phyloP scores from a whole-genome alignment of 2,329 filamentous ascomycete species.

The Beauveria sp. region DNA sequence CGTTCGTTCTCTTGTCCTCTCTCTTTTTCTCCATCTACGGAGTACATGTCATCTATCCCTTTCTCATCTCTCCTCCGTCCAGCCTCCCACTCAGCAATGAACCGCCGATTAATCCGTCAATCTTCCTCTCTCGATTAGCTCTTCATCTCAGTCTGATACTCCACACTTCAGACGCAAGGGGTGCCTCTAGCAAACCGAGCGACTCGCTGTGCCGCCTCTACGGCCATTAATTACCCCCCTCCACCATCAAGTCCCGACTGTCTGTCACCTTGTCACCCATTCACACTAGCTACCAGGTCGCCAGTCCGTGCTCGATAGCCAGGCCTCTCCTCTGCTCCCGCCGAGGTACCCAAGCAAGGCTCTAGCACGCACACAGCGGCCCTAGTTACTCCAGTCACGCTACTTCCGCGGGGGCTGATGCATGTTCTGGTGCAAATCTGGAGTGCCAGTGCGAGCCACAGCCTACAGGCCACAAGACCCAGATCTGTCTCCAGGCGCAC shows the following conservation, averaged over 20 bases:
- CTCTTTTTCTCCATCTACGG: too few species aligned
- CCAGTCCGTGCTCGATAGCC: background rate
- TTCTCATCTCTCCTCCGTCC: background rate
- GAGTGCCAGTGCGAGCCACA: background rate
- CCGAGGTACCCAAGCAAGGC: background rate
- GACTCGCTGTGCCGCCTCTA: background rate
- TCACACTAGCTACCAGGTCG: background rate
- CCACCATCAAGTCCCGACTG: background rate
- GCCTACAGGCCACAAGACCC: background rate
- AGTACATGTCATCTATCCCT: background rate
- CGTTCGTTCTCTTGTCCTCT: background rate
- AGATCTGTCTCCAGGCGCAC: slow-evolving; percentile 1
- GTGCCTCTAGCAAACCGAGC: slow-evolving; percentile 1
- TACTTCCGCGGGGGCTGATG: background rate
- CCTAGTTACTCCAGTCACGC: background rate
- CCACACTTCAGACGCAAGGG: background rate
- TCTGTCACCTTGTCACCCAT: background rate
- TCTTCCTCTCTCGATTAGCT: slow-evolving; percentile 2
- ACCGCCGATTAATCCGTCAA: slow-evolving; percentile 7
- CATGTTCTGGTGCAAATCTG: background rate
- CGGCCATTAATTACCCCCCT: background rate
- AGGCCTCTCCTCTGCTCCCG: background rate
- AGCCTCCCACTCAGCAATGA: background rate
- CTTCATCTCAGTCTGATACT: background rate
- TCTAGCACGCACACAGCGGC: background rate